Conservation (phyloP, 2,329 filamentous ascomycete genomes). For the Cladorrhinum sp. region DNA sequence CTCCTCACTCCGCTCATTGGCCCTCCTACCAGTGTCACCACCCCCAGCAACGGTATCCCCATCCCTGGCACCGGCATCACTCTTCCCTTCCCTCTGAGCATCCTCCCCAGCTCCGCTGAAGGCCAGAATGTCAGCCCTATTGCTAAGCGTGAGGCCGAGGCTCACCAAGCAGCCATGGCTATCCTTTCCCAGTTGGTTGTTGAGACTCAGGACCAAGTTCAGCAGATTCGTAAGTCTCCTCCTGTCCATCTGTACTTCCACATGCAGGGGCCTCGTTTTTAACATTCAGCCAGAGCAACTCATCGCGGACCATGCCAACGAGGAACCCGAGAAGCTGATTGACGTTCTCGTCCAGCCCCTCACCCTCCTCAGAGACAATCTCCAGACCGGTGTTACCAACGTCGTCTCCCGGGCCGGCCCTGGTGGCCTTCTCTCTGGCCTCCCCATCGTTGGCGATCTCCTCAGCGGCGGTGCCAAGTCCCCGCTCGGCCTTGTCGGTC, state of each 20-base stretch:
- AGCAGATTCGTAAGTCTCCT: constrained; percentile 17
- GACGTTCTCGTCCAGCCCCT: constrained; percentile 17
- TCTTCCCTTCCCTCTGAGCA: neutral
- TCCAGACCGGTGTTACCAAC: constrained; percentile 12
- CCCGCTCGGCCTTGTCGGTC: constrained; percentile 3
- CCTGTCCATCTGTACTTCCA: neutral
- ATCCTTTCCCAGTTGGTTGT: constrained; percentile 15
- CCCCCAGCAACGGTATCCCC: neutral
- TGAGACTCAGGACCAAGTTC: constrained; percentile 14
- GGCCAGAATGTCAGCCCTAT: neutral
- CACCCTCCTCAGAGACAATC: constrained; percentile 11
- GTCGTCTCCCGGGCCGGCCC: constrained; percentile 2
- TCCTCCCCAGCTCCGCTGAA: neutral
- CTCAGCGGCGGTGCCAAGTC: neutral
- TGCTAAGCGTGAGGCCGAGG: neutral
- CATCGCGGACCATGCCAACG: constrained; percentile 10
- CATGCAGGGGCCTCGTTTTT: neutral
- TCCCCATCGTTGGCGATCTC: constrained; percentile 9
- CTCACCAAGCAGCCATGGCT: neutral
- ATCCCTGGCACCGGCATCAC: neutral
- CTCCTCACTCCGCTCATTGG: neutral
- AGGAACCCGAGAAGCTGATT: constrained; percentile 8
- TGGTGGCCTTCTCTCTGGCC: constrained; percentile 1
- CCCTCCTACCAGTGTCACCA: neutral
- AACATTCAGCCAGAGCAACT: constrained; percentile 12